Evolutionary conservation across 1,284 basidiomycete genomes (phyloP), one percentile per base, ranked within the genome.

Genomic region (Phlebopus sp.): DNA sequence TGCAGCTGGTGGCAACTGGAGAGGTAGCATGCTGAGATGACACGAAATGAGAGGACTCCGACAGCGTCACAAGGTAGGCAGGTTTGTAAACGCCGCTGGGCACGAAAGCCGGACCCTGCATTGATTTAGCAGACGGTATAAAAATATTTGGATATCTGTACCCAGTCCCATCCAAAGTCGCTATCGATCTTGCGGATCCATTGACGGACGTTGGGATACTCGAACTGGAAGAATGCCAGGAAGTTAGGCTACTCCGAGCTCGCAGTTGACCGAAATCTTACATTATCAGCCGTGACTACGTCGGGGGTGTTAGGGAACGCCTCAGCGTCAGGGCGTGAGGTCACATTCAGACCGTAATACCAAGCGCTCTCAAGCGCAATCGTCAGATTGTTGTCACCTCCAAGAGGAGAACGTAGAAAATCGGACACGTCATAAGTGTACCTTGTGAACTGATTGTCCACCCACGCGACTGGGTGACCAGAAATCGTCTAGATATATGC

Each of bases 151-250:
- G 23, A 19, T 7, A 18, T 17, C 51, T 66, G 39, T 47, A 80
- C 77, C 78, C 77, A 80, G 60, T 81, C 78, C 77, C 78, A 79
- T 2, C 77, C 78, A 53, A 79, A 81, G 58, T 81, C 78, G n/a
- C 72, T 75, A 32, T 75, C 68, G 13, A 73, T 70, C 61, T 82
- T 80, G 2, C 78, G 71, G 18, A 79, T 67, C 60, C 70, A 79
- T 29, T 73, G 64, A 35, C 75, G 74, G 18, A 75, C 70, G 14
- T 69, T 72, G 1, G 77, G 72, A 47, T 76, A 77, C 54, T 79
- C 78, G 47, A 72, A 79, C 74, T 78, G 23, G 36, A 47, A 1
- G 5, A 30, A 37, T 25, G 21, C n/a, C 52, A n/a, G 47, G 42
- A 15, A 15, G 7, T 8, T 23, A 21, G 36, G 7, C n/a, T 29